Evolutionary conservation across 1,139 yeast species (phyloP), one percentile per base, ranked within the genome.

Genomic region (Sugiyamaella pinicola): DNA sequence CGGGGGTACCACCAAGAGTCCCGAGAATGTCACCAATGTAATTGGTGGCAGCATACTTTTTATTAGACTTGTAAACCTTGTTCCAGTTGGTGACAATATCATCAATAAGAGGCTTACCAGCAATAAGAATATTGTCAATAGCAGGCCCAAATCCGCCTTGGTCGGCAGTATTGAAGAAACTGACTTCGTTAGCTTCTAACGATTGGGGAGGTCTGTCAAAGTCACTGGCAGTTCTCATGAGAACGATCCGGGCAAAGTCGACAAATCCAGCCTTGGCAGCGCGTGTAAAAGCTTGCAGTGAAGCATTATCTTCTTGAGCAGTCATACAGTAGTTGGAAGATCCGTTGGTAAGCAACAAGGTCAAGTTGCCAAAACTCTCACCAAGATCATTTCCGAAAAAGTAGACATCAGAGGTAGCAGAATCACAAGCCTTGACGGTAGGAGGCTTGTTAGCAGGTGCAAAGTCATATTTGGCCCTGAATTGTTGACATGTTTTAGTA

Each of bases 261-360:
- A 79, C 80, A 57, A 82, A 72, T 17, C 84, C 85, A 61, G 72
- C 72, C 58, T 71, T 72, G 58, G 80, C 79, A 64, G 79, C 75
- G 70, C 88, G 78, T 40, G 80, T 64, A 55, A 83, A 69, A 2
- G 83, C 81, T 66, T 83, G 85, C 62, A 83, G 76, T 10, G 84
- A 74, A 31, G 87, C 87, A 64, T 82, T 81, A 65, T 83, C 87
- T 68, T 83, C 88, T 68, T 82, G 86, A 52, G 85, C 86, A 46
- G 85, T 80, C 31, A 83, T 67, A 67, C 86, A 81, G 72, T 82
- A 83, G 28, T 69, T 71, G 21, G 82, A 85, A 45, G 84, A 75
- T 46, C 82, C 83, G 62, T 83, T 83, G 57, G 86, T 78, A 67
- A 82, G 68, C 59, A 81, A 63, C 26, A 63, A 58, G 31, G 84